Percentiles rank a stretch among this genome's conserved stretches.
These are phyloP conservation scores for Scheffersomyces illinoinensis DNA, from an alignment of 1,139 yeast genomes.

Conservation along the genomic window DNA sequence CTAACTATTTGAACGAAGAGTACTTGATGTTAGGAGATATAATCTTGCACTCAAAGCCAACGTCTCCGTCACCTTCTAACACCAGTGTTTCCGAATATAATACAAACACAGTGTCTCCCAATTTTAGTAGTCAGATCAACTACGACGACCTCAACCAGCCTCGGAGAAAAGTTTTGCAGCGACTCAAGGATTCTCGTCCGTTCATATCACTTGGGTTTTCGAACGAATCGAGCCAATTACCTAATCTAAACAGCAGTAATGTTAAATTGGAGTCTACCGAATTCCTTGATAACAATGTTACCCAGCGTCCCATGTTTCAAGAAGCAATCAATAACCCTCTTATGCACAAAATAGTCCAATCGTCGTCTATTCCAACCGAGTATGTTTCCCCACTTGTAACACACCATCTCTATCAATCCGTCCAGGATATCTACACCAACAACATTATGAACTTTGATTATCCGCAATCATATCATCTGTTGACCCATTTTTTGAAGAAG, in stretches of 20 bases:
- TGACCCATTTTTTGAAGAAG: constrained; percentile 54
- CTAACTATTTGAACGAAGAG: constrained; percentile 54
- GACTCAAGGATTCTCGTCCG: constrained; percentile 28
- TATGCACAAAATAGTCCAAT: constrained; percentile 6
- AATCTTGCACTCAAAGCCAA: constrained; percentile 48
- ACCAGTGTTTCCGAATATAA: constrained; percentile 28
- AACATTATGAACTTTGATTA: constrained; percentile 61
- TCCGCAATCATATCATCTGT: constrained; percentile 65
- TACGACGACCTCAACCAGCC: constrained; percentile 22
- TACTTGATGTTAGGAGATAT: constrained; percentile 61
- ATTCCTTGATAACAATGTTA: background rate
- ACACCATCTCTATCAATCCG: constrained; percentile 61
- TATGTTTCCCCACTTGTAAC: constrained; percentile 59
- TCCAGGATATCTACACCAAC: constrained; percentile 63
- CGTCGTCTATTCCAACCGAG: constrained; percentile 21
- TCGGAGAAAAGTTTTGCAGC: constrained; percentile 5
- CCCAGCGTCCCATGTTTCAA: background rate
- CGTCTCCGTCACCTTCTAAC: constrained; percentile 48
- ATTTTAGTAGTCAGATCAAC: constrained; percentile 10
- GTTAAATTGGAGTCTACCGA: background rate
- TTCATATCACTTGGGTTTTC: constrained; percentile 44
- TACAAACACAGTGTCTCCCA: constrained; percentile 15
- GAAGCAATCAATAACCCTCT: constrained; percentile 8
- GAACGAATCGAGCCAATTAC: constrained; percentile 3
- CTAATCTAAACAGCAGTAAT: background rate